These are phyloP conservation scores for Lepiota brunneoincarnata DNA, from an alignment of 768 basidiomycete genomes.

Conservation along the genomic window DNA sequence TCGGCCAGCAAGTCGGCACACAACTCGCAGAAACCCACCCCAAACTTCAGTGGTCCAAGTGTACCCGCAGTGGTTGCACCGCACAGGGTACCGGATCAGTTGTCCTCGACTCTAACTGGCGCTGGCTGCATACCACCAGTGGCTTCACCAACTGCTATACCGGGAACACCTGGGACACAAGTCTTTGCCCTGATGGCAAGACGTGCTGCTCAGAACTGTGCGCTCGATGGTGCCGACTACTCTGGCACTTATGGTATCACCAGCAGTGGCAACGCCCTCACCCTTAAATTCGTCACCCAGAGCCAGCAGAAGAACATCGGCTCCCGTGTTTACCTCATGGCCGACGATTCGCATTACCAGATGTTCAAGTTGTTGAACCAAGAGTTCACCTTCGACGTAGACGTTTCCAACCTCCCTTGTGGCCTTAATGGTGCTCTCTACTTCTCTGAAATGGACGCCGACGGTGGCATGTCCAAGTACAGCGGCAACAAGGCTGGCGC, in stretches of 20 bases:
- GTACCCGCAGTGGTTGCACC: conserved; percentile 42
- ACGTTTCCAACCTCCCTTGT: conserved; percentile 54
- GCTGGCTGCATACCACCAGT: conserved; percentile 43
- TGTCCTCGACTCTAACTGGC: conserved; percentile 58
- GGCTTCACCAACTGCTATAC: conserved; percentile 48
- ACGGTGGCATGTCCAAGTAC: conserved; percentile 48
- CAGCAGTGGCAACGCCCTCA: conserved; percentile 41
- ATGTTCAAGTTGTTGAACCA: conserved; percentile 47
- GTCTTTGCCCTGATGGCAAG: conserved; percentile 45
- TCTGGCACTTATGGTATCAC: conserved; percentile 52
- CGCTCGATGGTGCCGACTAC: conserved; percentile 47
- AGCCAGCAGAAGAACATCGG: conserved; percentile 36
- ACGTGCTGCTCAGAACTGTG: conserved; percentile 46
- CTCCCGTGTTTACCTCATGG: conserved; percentile 50
- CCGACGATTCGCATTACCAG: conserved; percentile 41
- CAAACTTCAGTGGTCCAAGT: conserved; percentile 40
- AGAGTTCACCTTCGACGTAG: conserved; percentile 63
- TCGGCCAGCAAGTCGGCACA: conserved; percentile 54
- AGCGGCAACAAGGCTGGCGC: conserved; percentile 57
- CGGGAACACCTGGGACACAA: conserved; percentile 52
- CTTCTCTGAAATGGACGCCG: conserved; percentile 54
- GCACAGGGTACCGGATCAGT: conserved; percentile 32
- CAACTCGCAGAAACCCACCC: conserved; percentile 49
- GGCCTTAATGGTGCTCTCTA: conserved; percentile 62
- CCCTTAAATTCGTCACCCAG: conserved; percentile 46